Conservation (phyloP, 768 basidiomycete species). For the Suillus brevipes region DNA sequence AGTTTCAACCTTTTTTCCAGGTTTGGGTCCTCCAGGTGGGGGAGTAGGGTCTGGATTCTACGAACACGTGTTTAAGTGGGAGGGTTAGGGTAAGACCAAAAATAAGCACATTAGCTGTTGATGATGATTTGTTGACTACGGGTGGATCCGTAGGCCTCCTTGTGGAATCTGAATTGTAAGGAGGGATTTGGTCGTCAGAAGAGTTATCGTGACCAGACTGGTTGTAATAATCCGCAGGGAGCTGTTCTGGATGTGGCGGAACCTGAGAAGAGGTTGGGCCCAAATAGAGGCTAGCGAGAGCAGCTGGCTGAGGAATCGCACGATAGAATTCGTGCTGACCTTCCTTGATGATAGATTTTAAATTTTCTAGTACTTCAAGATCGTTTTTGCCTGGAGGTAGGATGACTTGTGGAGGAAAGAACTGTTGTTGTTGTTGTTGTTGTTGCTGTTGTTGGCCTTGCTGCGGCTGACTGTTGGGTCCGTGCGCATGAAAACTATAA, state of each 20-base stretch:
- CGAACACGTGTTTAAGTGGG: conserved; percentile 10
- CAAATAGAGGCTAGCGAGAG: conserved; percentile 63
- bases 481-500: conserved; percentile 37
- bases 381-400: conserved; percentile 61
- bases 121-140: conserved; percentile 14
- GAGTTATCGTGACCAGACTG: conserved; percentile 14
- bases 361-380: conserved; percentile 71
- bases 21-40: conserved; percentile 28
- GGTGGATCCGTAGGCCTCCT: conserved; percentile 21
- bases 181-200: conserved; percentile 13
- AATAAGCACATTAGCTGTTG: conserved; percentile 33
- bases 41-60: conserved; percentile 25
- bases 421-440: conserved; percentile 27
- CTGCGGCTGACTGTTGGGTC: conserved; percentile 5
- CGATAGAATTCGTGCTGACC: conserved; percentile 74
- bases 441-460: conserved; percentile 18
- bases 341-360: conserved; percentile 70
- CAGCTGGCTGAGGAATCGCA: conserved; percentile 62
- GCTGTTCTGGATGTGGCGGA: conserved; percentile 39
- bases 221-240: conserved; percentile 22
- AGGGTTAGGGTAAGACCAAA: conserved; percentile 9
- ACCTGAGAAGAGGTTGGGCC: conserved; percentile 44
- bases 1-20: conserved; percentile 12
- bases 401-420: conserved; percentile 27
- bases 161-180: conserved; percentile 25